Conservation (phyloP, 208 protist species). For the Trypanosoma caninum region DNA sequence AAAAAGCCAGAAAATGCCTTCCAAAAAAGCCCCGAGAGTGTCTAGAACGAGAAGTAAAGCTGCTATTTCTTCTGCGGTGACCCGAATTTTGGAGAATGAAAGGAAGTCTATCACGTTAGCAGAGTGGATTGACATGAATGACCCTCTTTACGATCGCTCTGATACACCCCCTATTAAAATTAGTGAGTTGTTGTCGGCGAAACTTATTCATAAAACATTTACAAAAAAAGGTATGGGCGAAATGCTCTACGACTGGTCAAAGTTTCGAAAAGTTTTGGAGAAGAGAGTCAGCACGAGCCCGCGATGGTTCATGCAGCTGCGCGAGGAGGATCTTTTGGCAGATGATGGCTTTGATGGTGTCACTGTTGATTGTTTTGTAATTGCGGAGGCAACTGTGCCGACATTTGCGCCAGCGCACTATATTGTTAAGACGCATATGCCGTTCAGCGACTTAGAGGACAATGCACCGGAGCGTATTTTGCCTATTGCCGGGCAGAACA, state of each 20-base stretch:
- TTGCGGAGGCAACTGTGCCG: slow-evolving; percentile 63
- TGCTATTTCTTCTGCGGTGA: slow-evolving; percentile 15
- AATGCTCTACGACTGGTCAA: slow-evolving; percentile 63
- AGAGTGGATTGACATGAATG: slow-evolving; percentile 56
- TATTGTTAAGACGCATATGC: slow-evolving; percentile 84
- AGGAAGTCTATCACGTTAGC: slow-evolving; percentile 25
- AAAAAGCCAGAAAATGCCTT: slow-evolving; percentile 16
- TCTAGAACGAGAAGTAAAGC: background rate
- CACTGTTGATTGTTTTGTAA: slow-evolving; percentile 80
- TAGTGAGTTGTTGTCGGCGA: slow-evolving; percentile 43
- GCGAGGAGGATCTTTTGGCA: slow-evolving; percentile 76
- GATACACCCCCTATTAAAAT: slow-evolving; percentile 38
- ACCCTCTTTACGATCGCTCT: slow-evolving; percentile 54
- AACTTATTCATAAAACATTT: slow-evolving; percentile 63
- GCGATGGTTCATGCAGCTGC: slow-evolving; percentile 86
- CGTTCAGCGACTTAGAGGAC: slow-evolving; percentile 84
- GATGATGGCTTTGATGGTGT: slow-evolving; percentile 78
- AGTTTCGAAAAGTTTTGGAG: slow-evolving; percentile 54
- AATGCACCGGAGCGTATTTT: slow-evolving; percentile 86
- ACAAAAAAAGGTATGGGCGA: slow-evolving; percentile 21
- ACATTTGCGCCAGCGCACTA: slow-evolving; percentile 77
- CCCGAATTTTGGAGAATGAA: slow-evolving; percentile 31
- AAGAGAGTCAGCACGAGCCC: slow-evolving; percentile 49
- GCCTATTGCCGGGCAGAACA: slow-evolving; percentile 54
- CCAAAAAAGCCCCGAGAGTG: slow-evolving; percentile 25